phyloP scores from a whole-genome alignment of 495 filamentous ascomycete genomes.

The Hyaloscypha finlandica region DNA sequence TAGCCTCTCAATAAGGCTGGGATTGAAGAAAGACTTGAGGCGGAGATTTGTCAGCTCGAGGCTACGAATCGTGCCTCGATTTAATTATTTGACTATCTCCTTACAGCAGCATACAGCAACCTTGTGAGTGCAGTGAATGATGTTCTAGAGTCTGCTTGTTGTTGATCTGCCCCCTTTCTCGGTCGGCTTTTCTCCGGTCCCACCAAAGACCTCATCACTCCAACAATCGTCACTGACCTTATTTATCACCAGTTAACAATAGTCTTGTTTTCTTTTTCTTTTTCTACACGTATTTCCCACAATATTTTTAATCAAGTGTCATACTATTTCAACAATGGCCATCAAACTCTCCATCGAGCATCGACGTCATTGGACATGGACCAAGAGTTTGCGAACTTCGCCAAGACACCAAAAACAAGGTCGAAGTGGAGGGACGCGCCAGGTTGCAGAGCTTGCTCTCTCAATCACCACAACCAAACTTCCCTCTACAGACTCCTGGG shows the following conservation, averaged over 20 bases:
- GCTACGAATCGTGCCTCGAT: too few species aligned
- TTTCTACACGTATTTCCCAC: background rate
- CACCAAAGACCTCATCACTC: too few species aligned
- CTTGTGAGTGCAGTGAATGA: too few species aligned
- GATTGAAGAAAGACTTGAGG: too few species aligned
- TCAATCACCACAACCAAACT: background rate
- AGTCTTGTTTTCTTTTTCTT: too few species aligned
- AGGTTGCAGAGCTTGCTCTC: background rate
- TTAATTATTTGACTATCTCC: too few species aligned
- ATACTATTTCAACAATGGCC: background rate
- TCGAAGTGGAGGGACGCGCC: background rate
- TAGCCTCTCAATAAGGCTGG: too few species aligned
- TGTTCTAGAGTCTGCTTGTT: too few species aligned
- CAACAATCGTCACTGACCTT: background rate
- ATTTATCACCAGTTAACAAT: background rate
- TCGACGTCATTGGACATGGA: slow-evolving; percentile 8
- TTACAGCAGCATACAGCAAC: too few species aligned
- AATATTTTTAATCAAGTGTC: background rate
- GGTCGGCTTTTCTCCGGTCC: background rate
- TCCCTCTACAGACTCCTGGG: background rate
- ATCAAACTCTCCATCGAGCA: background rate
- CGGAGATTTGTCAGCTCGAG: too few species aligned
- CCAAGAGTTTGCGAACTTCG: background rate
- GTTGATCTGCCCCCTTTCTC: background rate
- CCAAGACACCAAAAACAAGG: slow-evolving; percentile 7